Conservation (phyloP, 2,329 filamentous ascomycete genomes). For the Magnaporthiopsis incrustans region DNA sequence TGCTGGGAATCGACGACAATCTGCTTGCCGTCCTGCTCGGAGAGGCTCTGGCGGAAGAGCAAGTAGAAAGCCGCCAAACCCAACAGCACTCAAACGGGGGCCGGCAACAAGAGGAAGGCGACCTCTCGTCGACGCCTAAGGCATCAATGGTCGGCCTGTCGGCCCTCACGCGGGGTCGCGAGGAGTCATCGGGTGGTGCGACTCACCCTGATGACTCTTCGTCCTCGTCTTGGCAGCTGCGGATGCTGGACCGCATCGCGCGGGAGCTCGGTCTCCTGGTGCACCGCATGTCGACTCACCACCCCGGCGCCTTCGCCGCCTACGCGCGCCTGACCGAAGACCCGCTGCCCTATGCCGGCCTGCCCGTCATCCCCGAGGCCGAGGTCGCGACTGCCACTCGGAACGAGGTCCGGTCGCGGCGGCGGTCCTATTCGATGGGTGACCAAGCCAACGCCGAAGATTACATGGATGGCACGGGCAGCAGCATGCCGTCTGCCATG, state of each 20-base stretch:
- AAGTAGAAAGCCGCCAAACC: conserved; percentile 15
- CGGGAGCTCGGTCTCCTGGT: conserved; percentile 79
- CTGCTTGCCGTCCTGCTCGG: conserved; percentile 82
- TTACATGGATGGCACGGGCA: conserved; percentile 9
- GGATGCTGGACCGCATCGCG: conserved; percentile 75
- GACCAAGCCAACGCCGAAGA: conserved; percentile 13
- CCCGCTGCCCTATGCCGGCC: conserved; percentile 68
- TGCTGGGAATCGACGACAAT: conserved; percentile 85
- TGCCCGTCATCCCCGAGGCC: conserved; percentile 56
- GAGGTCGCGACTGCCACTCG: conserved; percentile 21
- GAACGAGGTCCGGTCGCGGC: conserved; percentile 20
- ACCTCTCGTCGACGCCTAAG: conserved; percentile 34
- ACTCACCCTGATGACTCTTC: not conserved
- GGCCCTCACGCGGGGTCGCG: conserved; percentile 11
- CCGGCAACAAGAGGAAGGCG: not conserved
- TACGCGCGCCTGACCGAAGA: conserved; percentile 60
- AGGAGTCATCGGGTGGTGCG: conserved; percentile 27
- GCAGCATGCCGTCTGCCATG: conserved; percentile 20
- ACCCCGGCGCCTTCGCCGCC: conserved; percentile 82
- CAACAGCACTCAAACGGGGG: not conserved
- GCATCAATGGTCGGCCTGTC: conserved; percentile 21
- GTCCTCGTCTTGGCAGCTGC: conserved; percentile 55
- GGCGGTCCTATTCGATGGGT: conserved; percentile 11
- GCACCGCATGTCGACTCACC: conserved; percentile 60
- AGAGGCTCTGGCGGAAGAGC: conserved; percentile 56